Evolutionary conservation across 2,329 filamentous ascomycete species (phyloP).

Genomic region (Microdochium nivale): DNA sequence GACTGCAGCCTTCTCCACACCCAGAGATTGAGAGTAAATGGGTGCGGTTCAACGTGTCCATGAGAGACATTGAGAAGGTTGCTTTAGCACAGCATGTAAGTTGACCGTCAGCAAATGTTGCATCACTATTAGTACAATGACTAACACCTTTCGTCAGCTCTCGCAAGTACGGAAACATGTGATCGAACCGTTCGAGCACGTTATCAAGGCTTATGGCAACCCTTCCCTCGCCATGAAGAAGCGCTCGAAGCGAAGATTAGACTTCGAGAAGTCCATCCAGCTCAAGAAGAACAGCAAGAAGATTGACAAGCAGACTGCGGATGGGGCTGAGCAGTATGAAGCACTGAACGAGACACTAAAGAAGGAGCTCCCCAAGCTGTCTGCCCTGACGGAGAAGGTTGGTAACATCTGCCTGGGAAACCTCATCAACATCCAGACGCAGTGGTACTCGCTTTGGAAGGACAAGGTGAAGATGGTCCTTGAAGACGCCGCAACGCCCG

Average conservation of each 20-base stretch:
- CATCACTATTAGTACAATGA: constrained; percentile 1
- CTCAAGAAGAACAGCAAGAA: constrained; percentile 76
- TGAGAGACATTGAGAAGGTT: constrained; percentile 76
- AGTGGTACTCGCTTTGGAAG: constrained; percentile 78
- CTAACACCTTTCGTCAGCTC: constrained; percentile 31
- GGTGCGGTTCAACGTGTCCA: constrained; percentile 81
- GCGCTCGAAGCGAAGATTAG: constrained; percentile 81
- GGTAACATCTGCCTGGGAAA: constrained; percentile 76
- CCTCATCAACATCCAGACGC: constrained; percentile 74
- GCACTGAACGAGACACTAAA: constrained; percentile 90
- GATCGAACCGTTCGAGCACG: constrained; percentile 71
- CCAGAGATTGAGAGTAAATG: constrained; percentile 90
- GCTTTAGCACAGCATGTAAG: constrained; percentile 78
- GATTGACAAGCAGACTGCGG: constrained; percentile 74
- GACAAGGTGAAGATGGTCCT: constrained; percentile 73
- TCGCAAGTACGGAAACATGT: constrained; percentile 69
- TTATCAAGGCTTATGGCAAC: constrained; percentile 73
- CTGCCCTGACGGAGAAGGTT: constrained; percentile 69
- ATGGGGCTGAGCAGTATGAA: constrained; percentile 81
- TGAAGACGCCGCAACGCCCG: constrained; percentile 56
- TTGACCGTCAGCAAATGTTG: constrained; percentile 10
- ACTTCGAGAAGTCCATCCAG: constrained; percentile 76
- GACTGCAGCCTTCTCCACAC: constrained; percentile 60
- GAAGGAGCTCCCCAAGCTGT: constrained; percentile 81
- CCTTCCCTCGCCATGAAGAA: constrained; percentile 90